Evolutionary conservation across 139 green algal genomes (phyloP), one percentile per base, ranked within the genome.

Genomic region (Chlorella sp.): DNA sequence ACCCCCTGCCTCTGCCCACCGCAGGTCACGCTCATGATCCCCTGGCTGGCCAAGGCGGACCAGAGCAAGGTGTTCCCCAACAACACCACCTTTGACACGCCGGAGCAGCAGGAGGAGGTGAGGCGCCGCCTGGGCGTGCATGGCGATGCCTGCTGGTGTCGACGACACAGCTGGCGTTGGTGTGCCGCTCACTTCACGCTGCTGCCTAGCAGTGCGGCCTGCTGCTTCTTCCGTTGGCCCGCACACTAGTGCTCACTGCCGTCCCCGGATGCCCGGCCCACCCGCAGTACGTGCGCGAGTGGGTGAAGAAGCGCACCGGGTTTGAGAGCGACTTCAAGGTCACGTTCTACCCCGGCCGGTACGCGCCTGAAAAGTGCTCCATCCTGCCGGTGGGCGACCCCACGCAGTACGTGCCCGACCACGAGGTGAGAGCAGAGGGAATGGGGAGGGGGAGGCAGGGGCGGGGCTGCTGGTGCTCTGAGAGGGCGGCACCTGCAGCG

Each of bases 331-430:
- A 98, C 84, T 98, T 99, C 89, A 96, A 94, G 87, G 87, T 99
- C n/a, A 92, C 89, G 6, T 99, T 99, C 86, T 98, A 99, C 88
- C 95, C 95, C 0, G 92, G 93, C 20, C 87, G 96, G 78, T 99
- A 99, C 89, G 96, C 93, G 19, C 85, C 85, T 11, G 95, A 97
- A 82, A 96, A 98, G 84, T 93, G 96, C 82, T 96, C 88, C 86
- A 99, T 99, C 83, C 90, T 99, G 68, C 96, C 97, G 1, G 96
- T 99, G 46, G 97, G 97, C 20, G 97, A 99, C 94, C 95, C 98
- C 82, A 98, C 96, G 9, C 74, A 90, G 46, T 97, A 96, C 88
- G 96, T 99, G 43, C 95, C 97, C 20, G 94, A 99, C 80, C 76
- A 90, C 60, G 94, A 98, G 86, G 89, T 92, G 80, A 82, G 81